Base-by-base conservation (phyloP, 768 basidiomycete genomes). In the Boletus tylopilopsis region DNA sequence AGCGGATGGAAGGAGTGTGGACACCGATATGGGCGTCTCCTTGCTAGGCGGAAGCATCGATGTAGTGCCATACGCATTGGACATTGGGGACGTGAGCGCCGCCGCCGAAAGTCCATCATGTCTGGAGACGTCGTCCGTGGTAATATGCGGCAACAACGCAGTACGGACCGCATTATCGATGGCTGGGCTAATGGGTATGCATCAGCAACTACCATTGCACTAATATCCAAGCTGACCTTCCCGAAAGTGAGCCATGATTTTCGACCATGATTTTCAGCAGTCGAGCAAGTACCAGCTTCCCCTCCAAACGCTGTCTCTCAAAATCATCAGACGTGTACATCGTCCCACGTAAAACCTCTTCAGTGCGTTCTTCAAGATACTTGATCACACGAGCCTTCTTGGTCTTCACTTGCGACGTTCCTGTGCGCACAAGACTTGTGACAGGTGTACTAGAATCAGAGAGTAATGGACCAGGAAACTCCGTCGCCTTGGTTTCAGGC, bases 391-490 rank as follows among this genome's bases (percentile, higher is more conserved):
- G 75, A 9, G 82, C 72, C 61, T 94, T 94, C 75, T 94, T 97
- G 23, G 81, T 80, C 73, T 96, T 97, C 12, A 71, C 71, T 59
- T 88, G 81, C 11, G 78, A 71, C 16, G 71, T 68, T 24, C 78
- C 76, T 4, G 81, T 71, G 47, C 87, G 84, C 23, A 91, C 87
- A 18, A 93, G 74, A 52, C 84, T 78, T 3, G 82, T 74, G 6
- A 80, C 76, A 3, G 79, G 76, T 5, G 79, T 70, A 1, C 87
- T 82, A 3, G 85, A 74, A 63, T 95, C 94, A 25, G 81, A 78
- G 55, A 92, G 81, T 53, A 97, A 67, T 4, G 95, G 95, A 1
- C 95, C 95, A 35, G 95, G 95, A 68, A 85, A 98, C 2, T 76
- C 68, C 9, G 72, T 72, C 7, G 76, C 68, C 2, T 81, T 76